Conservation (phyloP, 495 filamentous ascomycete species). For the Aspergillus conjunctus region DNA sequence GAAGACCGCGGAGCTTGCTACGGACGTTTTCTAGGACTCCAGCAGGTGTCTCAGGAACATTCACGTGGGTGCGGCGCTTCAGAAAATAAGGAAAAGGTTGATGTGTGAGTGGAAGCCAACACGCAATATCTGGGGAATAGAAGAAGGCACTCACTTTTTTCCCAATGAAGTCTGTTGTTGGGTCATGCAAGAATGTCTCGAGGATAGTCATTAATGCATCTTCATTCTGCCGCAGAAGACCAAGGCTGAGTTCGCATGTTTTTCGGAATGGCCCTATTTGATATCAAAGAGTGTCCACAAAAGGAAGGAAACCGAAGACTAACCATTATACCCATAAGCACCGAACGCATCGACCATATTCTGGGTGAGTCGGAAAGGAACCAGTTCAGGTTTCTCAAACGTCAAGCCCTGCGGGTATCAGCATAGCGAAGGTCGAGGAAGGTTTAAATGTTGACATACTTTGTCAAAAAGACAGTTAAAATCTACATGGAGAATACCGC, state of each 20-base stretch:
- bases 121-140: neutral
- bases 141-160: constrained; percentile 56
- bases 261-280: constrained; percentile 76
- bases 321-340: constrained; percentile 80
- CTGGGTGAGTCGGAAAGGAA: constrained; percentile 97
- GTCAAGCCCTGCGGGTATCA: constrained; percentile 64
- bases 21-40: constrained; percentile 88
- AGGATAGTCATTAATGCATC: constrained; percentile 96
- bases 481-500: constrained; percentile 95
- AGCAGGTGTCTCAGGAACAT: constrained; percentile 81
- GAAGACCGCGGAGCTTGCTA: constrained; percentile 80
- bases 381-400: constrained; percentile 90
- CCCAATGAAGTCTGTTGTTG: constrained; percentile 87
- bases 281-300: constrained; percentile 4
- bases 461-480: constrained; percentile 99
- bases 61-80: constrained; percentile 58
- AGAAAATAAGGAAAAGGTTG: constrained; percentile 20
- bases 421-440: neutral
- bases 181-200: constrained; percentile 95
- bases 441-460: constrained; percentile 25
- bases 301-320: neutral
- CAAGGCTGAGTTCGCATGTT: constrained; percentile 83
- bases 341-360: constrained; percentile 99
- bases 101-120: neutral
- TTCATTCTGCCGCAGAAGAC: constrained; percentile 83